Conservation (phyloP, 768 basidiomycete genomes). For the Mycena amicta region DNA sequence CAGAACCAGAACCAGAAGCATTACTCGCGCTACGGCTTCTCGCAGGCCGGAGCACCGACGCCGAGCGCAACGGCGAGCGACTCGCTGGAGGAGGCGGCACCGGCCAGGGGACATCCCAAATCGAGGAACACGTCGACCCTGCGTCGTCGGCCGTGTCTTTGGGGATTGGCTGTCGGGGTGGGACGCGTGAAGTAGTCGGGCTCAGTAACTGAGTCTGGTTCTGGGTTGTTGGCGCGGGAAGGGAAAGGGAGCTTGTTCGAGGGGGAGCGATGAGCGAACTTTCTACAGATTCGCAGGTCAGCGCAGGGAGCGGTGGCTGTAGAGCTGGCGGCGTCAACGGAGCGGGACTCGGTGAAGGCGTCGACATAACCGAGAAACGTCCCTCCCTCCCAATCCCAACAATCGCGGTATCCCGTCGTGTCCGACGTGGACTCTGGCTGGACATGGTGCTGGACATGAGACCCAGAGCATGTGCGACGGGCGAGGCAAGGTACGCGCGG, state of each 20-base stretch:
- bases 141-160: background rate
- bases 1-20: background rate
- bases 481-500: background rate
- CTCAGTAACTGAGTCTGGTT: background rate
- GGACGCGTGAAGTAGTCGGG: background rate
- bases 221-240: background rate
- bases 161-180: background rate
- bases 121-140: background rate
- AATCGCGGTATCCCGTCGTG: background rate
- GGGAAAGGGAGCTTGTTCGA: background rate
- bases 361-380: background rate
- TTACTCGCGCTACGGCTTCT: background rate
- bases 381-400: background rate
- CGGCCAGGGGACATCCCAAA: background rate
- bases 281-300: background rate
- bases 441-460: background rate
- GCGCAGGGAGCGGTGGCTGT: background rate
- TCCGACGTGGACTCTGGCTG: background rate
- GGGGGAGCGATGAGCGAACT: background rate
- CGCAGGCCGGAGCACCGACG: background rate
- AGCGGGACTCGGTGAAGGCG: background rate
- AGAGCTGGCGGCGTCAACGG: background rate
- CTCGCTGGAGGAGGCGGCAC: background rate
- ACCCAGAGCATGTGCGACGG: slow-evolving; percentile 1
- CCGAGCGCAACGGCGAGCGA: background rate